Conservation (phyloP, 2,329 filamentous ascomycete genomes). For the Pseudogymnoascus verrucosus region DNA sequence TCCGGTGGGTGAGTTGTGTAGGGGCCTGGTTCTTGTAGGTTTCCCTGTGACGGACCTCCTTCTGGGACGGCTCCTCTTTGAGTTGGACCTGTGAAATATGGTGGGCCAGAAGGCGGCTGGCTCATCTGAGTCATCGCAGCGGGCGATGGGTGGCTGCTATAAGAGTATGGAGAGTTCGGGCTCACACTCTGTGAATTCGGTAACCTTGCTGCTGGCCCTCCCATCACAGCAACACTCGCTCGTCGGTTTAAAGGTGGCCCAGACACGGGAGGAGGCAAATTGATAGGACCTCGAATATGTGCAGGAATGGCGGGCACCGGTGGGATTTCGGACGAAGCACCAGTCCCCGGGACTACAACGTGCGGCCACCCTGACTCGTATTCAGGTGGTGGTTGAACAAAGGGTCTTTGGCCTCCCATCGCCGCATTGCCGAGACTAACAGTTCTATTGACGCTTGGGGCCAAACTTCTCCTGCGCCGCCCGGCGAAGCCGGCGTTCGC, state of each 20-base stretch:
- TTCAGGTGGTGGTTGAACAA: not conserved
- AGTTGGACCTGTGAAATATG: slow-evolving; percentile 25
- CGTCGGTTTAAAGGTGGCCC: slow-evolving; percentile 27
- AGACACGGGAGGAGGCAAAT: slow-evolving; percentile 34
- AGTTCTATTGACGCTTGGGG: slow-evolving; percentile 50
- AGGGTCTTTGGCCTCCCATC: not conserved
- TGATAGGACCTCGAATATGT: not conserved
- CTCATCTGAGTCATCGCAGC: slow-evolving; percentile 23
- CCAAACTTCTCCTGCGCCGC: slow-evolving; percentile 40
- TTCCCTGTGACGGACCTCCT: slow-evolving; percentile 17
- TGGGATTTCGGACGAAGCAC: slow-evolving; percentile 32
- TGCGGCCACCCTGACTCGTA: slow-evolving; percentile 31
- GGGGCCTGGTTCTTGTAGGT: slow-evolving; percentile 26
- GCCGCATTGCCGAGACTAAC: slow-evolving; percentile 40
- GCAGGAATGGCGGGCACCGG: slow-evolving; percentile 32
- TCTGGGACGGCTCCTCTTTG: slow-evolving; percentile 23
- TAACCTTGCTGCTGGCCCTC: slow-evolving; percentile 26
- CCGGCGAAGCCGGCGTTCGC: not conserved
- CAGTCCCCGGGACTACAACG: slow-evolving; percentile 33
- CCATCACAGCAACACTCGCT: slow-evolving; percentile 27
- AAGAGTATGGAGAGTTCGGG: slow-evolving; percentile 40
- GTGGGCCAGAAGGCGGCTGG: slow-evolving; percentile 17
- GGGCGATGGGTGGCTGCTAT: slow-evolving; percentile 34
- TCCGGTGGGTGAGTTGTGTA: not conserved
- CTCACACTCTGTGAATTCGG: slow-evolving; percentile 33